Base-by-base conservation (phyloP, 2,329 filamentous ascomycete genomes). In the Trichophyton rubrum region DNA sequence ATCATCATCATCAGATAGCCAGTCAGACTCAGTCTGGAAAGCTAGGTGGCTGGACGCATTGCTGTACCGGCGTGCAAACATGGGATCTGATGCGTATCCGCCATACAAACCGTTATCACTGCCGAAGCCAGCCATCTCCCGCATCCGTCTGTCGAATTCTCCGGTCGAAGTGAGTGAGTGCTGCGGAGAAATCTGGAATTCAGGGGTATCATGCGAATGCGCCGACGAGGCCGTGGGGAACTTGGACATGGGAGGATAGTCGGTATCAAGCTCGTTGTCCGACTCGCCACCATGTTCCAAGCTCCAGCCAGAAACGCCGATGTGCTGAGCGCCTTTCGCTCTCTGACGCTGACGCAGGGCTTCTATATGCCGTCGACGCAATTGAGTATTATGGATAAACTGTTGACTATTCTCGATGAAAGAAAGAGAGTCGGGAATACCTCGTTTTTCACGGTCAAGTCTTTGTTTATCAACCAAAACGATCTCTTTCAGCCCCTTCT, bases 401-500 rank as follows among this genome's bases (percentile, higher is more conserved):
- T 76, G 73, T 60, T 73, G 67, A 62, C 72, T 74, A 63, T 78
- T 74, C 66, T 78, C 76, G 56, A 74, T 60, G 45, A 77, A 74
- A 8, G 74, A 73, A 3, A 74, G 70, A 3, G 96, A 87, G 67
- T 90, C 87, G 43, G 86, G 85, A 9, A 90, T 80, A 15, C 90
- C 90, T 71, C 88, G 88, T 71, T 87, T 90, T 64, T 76, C 78
- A 57, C 73, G 83, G 70, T 95, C 87, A 66, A 93, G 82, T 60
- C 91, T 84, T 62, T 85, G 81, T 67, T 89, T 88, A 72, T 99
- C 93, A 68, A 90, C 86, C 35, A 85, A 79, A 67, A 89, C 89
- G 65, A 97, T 88, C 68, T 90, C 88, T 60, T 86, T 87, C 5
- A 90, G 79, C 4, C 90, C 92, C 74, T 91, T 90, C 71, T 88